Evolutionary conservation across 306 rosid genomes (phyloP).

Genomic region (Acacia acuminata): DNA sequence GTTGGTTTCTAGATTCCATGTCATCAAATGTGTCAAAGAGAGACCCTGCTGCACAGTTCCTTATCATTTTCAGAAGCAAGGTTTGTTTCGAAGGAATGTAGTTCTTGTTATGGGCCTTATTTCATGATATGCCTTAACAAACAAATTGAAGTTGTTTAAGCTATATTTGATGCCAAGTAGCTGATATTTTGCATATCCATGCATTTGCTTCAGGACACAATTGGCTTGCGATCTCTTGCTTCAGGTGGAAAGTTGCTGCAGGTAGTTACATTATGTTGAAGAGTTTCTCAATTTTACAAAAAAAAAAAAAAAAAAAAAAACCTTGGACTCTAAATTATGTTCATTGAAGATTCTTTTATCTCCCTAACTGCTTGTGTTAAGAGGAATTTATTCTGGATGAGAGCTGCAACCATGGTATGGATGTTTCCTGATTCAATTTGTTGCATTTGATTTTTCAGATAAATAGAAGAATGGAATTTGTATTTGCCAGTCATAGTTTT

Average conservation of each 20-base stretch:
- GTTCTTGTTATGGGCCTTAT: slow-evolving; percentile 2
- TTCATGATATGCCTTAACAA: slow-evolving; percentile 3
- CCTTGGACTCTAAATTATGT: neutral
- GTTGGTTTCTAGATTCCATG: slow-evolving; percentile 90
- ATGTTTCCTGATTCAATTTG: slow-evolving; percentile 11
- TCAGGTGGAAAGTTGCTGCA: slow-evolving; percentile 98
- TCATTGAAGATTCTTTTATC: slow-evolving; percentile 13
- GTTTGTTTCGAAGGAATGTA: slow-evolving; percentile 45
- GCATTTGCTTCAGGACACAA: slow-evolving; percentile 67
- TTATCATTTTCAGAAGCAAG: slow-evolving; percentile 85
- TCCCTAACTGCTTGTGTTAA: neutral
- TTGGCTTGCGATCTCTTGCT: slow-evolving; percentile 95
- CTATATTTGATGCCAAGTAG: slow-evolving; percentile 28
- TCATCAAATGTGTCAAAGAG: slow-evolving; percentile 84
- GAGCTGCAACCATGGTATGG: slow-evolving; percentile 7
- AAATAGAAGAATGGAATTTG: slow-evolving; percentile 93
- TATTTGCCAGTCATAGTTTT: slow-evolving; percentile 99
- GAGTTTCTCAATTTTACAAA: slow-evolving; percentile 14
- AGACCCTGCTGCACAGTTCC: slow-evolving; percentile 98
- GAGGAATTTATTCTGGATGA: slow-evolving; percentile 10
- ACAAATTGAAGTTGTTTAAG: slow-evolving; percentile 22
- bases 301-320: neutral
- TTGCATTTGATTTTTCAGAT: slow-evolving; percentile 58
- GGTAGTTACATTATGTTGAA: slow-evolving; percentile 50
- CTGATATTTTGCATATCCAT: slow-evolving; percentile 36